Percentiles rank a stretch among this genome's conserved stretches.
These are phyloP conservation scores for Penicillium carneum DNA, from an alignment of 2,329 filamentous ascomycete species.

Conservation along the genomic window DNA sequence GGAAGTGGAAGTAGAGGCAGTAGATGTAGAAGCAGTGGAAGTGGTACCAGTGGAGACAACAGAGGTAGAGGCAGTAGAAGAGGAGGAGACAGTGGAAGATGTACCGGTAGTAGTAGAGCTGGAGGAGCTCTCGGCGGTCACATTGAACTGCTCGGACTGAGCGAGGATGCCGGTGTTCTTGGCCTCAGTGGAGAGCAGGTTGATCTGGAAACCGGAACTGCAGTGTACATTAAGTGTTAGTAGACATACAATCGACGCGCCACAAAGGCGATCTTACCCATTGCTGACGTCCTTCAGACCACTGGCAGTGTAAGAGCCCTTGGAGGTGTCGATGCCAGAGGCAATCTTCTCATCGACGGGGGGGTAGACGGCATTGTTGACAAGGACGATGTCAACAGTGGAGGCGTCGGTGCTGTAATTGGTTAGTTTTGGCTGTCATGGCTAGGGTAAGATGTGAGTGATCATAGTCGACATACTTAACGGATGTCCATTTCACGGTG, in stretches of 20 bases:
- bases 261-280: constrained; percentile 30
- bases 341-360: constrained; percentile 44
- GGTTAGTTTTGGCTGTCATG: constrained; percentile 6
- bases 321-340: constrained; percentile 46
- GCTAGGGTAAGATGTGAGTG: not conserved
- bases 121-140: constrained; percentile 32
- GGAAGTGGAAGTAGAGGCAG: not conserved
- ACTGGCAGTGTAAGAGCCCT: constrained; percentile 47
- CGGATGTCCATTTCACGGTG: constrained; percentile 51
- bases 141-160: constrained; percentile 49
- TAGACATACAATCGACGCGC: not conserved
- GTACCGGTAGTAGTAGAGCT: constrained; percentile 28
- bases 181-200: constrained; percentile 45
- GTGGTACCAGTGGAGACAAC: constrained; percentile 19
- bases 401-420: constrained; percentile 47
- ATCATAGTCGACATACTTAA: constrained; percentile 39
- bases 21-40: constrained; percentile 21
- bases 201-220: constrained; percentile 52
- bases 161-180: constrained; percentile 53
- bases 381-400: constrained; percentile 51
- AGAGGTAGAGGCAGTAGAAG: constrained; percentile 25
- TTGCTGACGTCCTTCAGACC: constrained; percentile 36
- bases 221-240: constrained; percentile 15
- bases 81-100: constrained; percentile 24
- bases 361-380: constrained; percentile 50